Conservation (phyloP, 176 grass and related monocot genomes). For the Panicum miliaceum region DNA sequence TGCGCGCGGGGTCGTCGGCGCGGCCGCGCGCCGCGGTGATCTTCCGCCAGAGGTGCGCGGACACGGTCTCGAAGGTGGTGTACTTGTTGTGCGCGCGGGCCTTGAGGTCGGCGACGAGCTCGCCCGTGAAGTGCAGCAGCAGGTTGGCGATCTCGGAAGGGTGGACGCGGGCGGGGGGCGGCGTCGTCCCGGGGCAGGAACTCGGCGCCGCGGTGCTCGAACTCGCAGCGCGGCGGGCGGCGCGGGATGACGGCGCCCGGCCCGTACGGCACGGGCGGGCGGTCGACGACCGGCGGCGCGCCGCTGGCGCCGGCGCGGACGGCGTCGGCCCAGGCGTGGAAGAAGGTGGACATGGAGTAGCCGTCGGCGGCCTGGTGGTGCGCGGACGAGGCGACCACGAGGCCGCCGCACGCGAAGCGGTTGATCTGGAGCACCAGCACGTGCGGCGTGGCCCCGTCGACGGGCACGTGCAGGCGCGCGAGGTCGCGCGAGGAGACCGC, state of each 20-base stretch:
- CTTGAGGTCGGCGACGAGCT: conserved; percentile 52
- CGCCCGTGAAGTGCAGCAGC: conserved; percentile 36
- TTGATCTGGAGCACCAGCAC: conserved; percentile 59
- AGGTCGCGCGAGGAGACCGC: conserved; percentile 38
- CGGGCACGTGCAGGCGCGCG: conserved; percentile 23
- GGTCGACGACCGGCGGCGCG: neutral
- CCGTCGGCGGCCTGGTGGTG: conserved; percentile 65
- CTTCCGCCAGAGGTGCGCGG: conserved; percentile 61
- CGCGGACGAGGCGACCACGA: conserved; percentile 40
- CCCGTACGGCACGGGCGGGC: conserved; percentile 21
- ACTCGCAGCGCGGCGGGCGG: conserved; percentile 47
- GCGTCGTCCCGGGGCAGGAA: conserved; percentile 11
- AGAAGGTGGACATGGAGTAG: conserved; percentile 53
- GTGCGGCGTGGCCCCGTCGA: neutral
- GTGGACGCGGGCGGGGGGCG: neutral
- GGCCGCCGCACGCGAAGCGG: conserved; percentile 56
- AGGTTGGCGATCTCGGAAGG: conserved; percentile 47
- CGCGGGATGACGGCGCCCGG: conserved; percentile 33
- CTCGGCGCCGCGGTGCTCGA: conserved; percentile 55
- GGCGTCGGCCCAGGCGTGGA: conserved; percentile 42
- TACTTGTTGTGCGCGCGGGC: neutral
- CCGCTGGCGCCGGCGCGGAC: conserved; percentile 8
- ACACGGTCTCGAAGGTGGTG: conserved; percentile 65
- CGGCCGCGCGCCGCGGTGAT: conserved; percentile 48
- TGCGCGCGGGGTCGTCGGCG: neutral